These are phyloP conservation scores for Taphrina betulina DNA, from an alignment of 1,139 yeast species.

Conservation along the genomic window DNA sequence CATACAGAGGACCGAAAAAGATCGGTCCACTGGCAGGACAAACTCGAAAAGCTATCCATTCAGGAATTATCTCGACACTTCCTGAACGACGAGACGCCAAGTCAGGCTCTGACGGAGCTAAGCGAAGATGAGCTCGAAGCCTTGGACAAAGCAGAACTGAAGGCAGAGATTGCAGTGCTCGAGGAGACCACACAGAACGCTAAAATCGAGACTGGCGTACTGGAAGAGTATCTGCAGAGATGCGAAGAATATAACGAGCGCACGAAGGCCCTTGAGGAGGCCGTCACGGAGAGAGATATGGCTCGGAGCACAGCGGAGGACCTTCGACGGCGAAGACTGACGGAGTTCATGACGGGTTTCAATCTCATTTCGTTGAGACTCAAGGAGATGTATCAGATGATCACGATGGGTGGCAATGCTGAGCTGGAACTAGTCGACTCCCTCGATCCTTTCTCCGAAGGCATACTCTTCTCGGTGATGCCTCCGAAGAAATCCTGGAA, in stretches of 20 bases:
- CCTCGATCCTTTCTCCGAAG: constrained; percentile 97
- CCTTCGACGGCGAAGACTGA: constrained; percentile 68
- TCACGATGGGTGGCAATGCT: constrained; percentile 99
- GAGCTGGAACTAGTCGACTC: constrained; percentile 94
- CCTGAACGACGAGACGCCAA: constrained; percentile 36
- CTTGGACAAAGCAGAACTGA: constrained; percentile 54
- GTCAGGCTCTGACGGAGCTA: constrained; percentile 40
- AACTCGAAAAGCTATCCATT: constrained; percentile 31
- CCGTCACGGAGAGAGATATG: constrained; percentile 66
- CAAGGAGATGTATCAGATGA: constrained; percentile 97
- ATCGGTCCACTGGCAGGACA: constrained; percentile 45
- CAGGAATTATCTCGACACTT: constrained; percentile 39
- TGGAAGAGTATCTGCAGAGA: constrained; percentile 73
- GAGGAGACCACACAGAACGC: constrained; percentile 60
- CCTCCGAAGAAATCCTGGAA: constrained; percentile 99
- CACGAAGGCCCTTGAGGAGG: constrained; percentile 62
- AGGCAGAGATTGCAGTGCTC: constrained; percentile 55
- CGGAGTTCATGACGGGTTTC: constrained; percentile 93
- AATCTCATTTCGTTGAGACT: constrained; percentile 79
- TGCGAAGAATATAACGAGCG: constrained; percentile 63
- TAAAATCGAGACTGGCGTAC: constrained; percentile 68
- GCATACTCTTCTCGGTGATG: constrained; percentile 95
- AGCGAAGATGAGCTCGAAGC: constrained; percentile 56
- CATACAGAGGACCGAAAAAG: constrained; percentile 47
- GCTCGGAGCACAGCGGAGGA: constrained; percentile 66